Percentiles rank a stretch among this genome's conserved stretches.
phyloP scores from a whole-genome alignment of 495 filamentous ascomycete genomes.

The Talaromyces adpressus region DNA sequence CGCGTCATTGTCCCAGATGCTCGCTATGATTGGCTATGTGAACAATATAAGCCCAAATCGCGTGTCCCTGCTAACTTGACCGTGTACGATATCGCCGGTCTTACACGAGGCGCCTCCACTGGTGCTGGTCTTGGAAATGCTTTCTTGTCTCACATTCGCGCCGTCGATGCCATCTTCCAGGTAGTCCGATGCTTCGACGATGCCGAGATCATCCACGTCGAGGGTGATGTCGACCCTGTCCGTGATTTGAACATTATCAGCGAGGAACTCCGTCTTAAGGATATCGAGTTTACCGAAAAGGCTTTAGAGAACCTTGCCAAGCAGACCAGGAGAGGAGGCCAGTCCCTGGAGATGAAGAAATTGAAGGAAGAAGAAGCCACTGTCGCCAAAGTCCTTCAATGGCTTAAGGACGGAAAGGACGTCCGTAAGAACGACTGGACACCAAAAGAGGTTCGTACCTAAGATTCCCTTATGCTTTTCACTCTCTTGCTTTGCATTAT shows the following conservation, averaged over 20 bases:
- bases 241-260: slow-evolving; percentile 95
- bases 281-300: slow-evolving; percentile 98
- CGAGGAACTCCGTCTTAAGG: slow-evolving; percentile 94
- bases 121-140: slow-evolving; percentile 96
- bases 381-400: slow-evolving; percentile 77
- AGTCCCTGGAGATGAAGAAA: slow-evolving; percentile 98
- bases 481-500: slow-evolving; percentile 20
- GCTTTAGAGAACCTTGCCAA: slow-evolving; percentile 82
- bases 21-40: slow-evolving; percentile 89
- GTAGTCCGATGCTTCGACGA: slow-evolving; percentile 99
- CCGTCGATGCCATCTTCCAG: slow-evolving; percentile 99
- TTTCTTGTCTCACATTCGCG: slow-evolving; percentile 97
- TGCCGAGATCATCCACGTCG: slow-evolving; percentile 98
- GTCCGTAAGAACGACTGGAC: slow-evolving; percentile 84
- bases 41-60: slow-evolving; percentile 97
- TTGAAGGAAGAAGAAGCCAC: slow-evolving; percentile 89
- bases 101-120: slow-evolving; percentile 93
- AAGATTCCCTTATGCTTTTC: slow-evolving; percentile 15
- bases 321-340: slow-evolving; percentile 88
- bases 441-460: slow-evolving; percentile 83
- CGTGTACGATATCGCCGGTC: slow-evolving; percentile 97
- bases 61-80: slow-evolving; percentile 93
- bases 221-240: slow-evolving; percentile 93
- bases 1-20: slow-evolving; percentile 96
- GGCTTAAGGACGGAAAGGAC: slow-evolving; percentile 81